Percentiles rank a stretch among this genome's conserved stretches.
These are phyloP conservation scores for Solanum pimpinellifolium DNA, from an alignment of 257 asterid species.

Conservation along the genomic window DNA sequence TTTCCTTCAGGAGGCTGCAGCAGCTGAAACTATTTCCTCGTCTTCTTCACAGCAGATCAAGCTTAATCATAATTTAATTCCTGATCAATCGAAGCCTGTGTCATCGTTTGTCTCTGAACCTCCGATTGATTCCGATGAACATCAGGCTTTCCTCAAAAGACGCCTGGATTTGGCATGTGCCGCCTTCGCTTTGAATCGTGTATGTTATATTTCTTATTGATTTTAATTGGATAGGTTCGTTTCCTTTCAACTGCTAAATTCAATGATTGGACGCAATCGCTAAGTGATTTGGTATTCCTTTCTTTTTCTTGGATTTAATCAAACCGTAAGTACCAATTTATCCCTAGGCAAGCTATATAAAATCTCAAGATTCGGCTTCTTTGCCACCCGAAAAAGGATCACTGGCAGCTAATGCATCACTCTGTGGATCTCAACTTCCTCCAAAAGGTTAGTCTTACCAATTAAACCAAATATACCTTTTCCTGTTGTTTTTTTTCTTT, in stretches of 20 bases:
- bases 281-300: neutral
- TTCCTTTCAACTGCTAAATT: neutral
- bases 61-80: neutral
- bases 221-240: neutral
- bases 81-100: neutral
- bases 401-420: constrained; percentile 30
- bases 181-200: constrained; percentile 81
- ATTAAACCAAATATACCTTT: neutral
- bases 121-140: constrained; percentile 44
- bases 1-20: constrained; percentile 52
- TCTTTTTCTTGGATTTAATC: neutral
- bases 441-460: constrained; percentile 19
- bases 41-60: constrained; percentile 10
- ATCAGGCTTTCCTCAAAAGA: constrained; percentile 63
- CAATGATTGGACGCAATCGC: neutral
- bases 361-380: constrained; percentile 29
- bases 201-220: neutral
- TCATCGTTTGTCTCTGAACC: constrained; percentile 3
- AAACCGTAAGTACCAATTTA: neutral
- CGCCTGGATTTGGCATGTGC: constrained; percentile 90
- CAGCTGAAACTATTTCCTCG: neutral
- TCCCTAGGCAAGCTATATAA: constrained; percentile 36
- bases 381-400: constrained; percentile 28
- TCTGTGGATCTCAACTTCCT: constrained; percentile 20
- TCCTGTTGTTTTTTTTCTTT: neutral